Evolutionary conservation across 768 basidiomycete species (phyloP).

Genomic region (Favolaschia claudopus): DNA sequence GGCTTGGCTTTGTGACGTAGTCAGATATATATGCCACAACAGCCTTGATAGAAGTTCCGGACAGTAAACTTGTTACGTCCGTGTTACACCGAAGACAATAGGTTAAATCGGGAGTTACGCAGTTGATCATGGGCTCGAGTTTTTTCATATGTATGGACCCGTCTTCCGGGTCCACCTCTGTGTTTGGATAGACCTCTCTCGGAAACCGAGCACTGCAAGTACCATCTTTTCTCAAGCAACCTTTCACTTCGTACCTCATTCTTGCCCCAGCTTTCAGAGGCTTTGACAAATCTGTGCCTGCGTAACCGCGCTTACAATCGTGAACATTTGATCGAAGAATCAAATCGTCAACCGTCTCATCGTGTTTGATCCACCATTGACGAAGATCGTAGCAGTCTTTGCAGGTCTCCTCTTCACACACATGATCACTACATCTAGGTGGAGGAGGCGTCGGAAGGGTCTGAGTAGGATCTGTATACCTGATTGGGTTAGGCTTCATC

Average conservation of each 20-base stretch:
- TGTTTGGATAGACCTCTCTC: constrained; percentile 26
- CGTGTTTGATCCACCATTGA: constrained; percentile 25
- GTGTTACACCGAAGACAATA: constrained; percentile 47
- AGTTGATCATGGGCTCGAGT: constrained; percentile 46
- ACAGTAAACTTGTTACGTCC: constrained; percentile 45
- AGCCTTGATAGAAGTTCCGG: constrained; percentile 49
- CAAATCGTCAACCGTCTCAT: constrained; percentile 37
- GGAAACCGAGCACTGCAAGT: constrained; percentile 48
- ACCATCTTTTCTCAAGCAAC: constrained; percentile 33
- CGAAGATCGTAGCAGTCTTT: constrained; percentile 21
- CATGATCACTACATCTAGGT: background rate
- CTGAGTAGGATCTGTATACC: constrained; percentile 31
- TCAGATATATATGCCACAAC: constrained; percentile 49
- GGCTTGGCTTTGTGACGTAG: constrained; percentile 48
- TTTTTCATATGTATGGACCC: constrained; percentile 41
- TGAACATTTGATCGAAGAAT: constrained; percentile 39
- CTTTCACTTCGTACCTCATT: constrained; percentile 29
- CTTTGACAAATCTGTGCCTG: constrained; percentile 17
- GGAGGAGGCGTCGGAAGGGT: constrained; percentile 34
- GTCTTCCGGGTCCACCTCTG: constrained; percentile 34
- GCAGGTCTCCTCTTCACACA: constrained; percentile 26
- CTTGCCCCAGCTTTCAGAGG: background rate
- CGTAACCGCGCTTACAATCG: constrained; percentile 23
- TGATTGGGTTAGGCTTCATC: background rate
- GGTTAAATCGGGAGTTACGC: constrained; percentile 35